A percentile compares a stretch with the other conserved stretches of the same genome.
These are phyloP conservation scores for Tilletia caries DNA, from an alignment of 1,284 basidiomycete genomes.

Conservation along the genomic window DNA sequence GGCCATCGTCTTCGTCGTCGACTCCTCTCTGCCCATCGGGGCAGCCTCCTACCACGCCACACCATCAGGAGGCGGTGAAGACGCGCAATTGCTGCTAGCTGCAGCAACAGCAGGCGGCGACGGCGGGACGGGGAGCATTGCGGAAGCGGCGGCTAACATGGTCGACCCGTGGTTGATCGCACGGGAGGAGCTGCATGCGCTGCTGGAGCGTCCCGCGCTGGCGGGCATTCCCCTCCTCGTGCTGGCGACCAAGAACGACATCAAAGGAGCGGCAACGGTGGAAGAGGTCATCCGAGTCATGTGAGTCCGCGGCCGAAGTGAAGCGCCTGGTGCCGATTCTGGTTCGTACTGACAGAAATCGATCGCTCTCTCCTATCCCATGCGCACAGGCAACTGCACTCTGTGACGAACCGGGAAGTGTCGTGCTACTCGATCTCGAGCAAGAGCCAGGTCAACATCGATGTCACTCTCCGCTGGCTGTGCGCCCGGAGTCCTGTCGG, in stretches of 20 bases:
- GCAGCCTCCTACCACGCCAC: slow-evolving; percentile 9
- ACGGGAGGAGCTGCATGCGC: slow-evolving; percentile 81
- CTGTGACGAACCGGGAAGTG: slow-evolving; percentile 66
- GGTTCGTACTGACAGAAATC: background rate
- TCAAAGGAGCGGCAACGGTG: slow-evolving; percentile 73
- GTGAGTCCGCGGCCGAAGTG: slow-evolving; percentile 60
- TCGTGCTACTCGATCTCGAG: slow-evolving; percentile 62
- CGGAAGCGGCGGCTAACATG: background rate
- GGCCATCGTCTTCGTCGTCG: slow-evolving; percentile 75
- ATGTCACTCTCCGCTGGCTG: slow-evolving; percentile 60
- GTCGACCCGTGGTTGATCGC: slow-evolving; percentile 60
- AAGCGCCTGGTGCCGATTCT: too few species aligned
- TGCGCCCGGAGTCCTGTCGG: slow-evolving; percentile 28
- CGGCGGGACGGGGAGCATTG: background rate
- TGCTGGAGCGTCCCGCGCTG: slow-evolving; percentile 72
- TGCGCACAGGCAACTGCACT: slow-evolving; percentile 69
- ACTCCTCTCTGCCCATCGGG: slow-evolving; percentile 24
- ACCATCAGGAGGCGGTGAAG: background rate
- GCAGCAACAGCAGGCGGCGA: slow-evolving; percentile 12
- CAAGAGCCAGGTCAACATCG: slow-evolving; percentile 88
- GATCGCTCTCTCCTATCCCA: too few species aligned
- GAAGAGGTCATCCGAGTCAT: slow-evolving; percentile 80
- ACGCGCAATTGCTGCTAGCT: background rate
- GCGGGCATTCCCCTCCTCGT: slow-evolving; percentile 81
- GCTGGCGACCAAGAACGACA: slow-evolving; percentile 93